phyloP scores from a whole-genome alignment of 768 basidiomycete genomes.

The Mycena chlorophos region DNA sequence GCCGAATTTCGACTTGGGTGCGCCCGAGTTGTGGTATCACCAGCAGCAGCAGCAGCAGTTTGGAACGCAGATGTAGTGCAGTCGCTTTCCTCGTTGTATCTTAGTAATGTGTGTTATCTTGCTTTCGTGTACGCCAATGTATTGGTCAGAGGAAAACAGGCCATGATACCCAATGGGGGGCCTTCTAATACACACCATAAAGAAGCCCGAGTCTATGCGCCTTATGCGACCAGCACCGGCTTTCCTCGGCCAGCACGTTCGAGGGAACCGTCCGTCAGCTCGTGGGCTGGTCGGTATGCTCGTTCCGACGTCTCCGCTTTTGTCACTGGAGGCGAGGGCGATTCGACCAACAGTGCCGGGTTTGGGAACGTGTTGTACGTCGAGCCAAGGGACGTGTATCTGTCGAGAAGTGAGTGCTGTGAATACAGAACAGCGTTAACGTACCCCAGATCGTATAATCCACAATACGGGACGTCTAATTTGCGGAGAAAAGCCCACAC shows the following conservation, averaged over 20 bases:
- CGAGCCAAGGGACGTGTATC: slow-evolving; percentile 97
- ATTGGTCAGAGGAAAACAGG: too few relatives aligned
- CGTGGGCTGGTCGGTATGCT: slow-evolving; percentile 77
- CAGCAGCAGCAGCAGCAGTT: too few relatives aligned
- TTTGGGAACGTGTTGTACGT: slow-evolving; percentile 94
- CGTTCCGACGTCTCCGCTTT: slow-evolving; percentile 27
- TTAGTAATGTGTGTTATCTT: too few relatives aligned
- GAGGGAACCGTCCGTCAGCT: slow-evolving; percentile 69
- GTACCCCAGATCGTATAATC: slow-evolving; percentile 88
- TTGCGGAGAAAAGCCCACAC: slow-evolving; percentile 85
- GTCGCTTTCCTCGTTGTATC: too few relatives aligned
- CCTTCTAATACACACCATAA: too few relatives aligned
- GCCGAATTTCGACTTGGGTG: background rate
- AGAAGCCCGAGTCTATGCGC: too few relatives aligned
- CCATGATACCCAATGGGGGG: too few relatives aligned
- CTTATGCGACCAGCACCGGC: too few relatives aligned
- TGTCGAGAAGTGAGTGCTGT: slow-evolving; percentile 30
- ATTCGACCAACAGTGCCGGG: slow-evolving; percentile 64
- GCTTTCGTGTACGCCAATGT: too few relatives aligned
- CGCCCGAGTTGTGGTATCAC: too few relatives aligned
- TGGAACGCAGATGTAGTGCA: too few relatives aligned
- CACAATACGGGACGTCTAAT: slow-evolving; percentile 82
- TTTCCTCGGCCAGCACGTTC: slow-evolving; percentile 69
- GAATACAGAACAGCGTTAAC: slow-evolving; percentile 26
- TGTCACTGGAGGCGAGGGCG: slow-evolving; percentile 25